Evolutionary conservation across 257 asterid genomes (phyloP), one percentile per base, ranked within the genome.

Genomic region (Perilla frutescens): DNA sequence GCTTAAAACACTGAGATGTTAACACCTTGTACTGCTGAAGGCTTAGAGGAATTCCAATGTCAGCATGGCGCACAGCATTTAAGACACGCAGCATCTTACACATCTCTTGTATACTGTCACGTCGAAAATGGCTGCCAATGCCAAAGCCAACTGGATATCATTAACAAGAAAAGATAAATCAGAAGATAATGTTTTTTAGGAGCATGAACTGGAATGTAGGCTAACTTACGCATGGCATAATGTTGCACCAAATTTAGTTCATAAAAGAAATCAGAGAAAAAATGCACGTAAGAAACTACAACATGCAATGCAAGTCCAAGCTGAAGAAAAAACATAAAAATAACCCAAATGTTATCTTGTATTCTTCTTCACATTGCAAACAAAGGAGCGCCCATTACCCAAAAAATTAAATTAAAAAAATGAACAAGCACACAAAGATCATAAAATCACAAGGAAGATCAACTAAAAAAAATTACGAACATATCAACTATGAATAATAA

Each of bases 41-140:
- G 86, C 98, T 95, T 34, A 92, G 88, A 75, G 99, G 96, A 77
- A 89, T 89, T 36, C 98, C 99, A 58, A 87, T 83, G 62, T 95
- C 91, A 9, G 75, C 84, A 68, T 85, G 81, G 76, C 97, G 96
- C 51, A 89, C 98, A 74, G 90, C 94, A 90, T 95, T 95, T 63
- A 95, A 74, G 51, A 95, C 96, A 61, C 98, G 97, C 73, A 95
- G 82, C 51, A 78, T 89, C 80, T 89, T 89, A 71, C 89, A 85
- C 89, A 85, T 92, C 80, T 95, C 99, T 76, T 84, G 90, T 75
- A 95, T 84, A 80, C 75, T 83, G 78, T 95, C 97, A 83, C 93
- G 96, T 76, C 88, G 96, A 83, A 90, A 81, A 77, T 90, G 92
- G 89, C 98, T 95, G 97, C 88, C 88, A 90, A 91, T 95, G 97